A percentile compares a stretch with the other conserved stretches of the same genome.
Evolutionary conservation across 2,329 filamentous ascomycete genomes (phyloP).

Genomic region (Fusarium lateritium): DNA sequence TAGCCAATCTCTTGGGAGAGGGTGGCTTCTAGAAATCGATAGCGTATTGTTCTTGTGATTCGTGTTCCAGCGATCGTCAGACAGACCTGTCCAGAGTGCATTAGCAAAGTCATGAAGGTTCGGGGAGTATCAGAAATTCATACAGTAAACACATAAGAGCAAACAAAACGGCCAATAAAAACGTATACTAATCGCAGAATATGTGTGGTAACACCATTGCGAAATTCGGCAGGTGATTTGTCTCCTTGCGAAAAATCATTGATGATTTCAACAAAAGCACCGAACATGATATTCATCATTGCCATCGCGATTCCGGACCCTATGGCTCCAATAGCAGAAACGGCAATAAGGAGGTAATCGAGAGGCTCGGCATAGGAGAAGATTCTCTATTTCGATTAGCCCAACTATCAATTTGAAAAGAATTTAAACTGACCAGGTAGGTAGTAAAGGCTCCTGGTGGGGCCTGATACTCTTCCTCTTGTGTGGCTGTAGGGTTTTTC

Average conservation of each 20-base stretch:
- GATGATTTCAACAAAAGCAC: constrained; percentile 47
- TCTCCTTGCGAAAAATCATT: constrained; percentile 30
- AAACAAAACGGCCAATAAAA: not conserved
- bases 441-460: no score
- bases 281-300: constrained; percentile 50
- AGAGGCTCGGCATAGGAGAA: constrained; percentile 21
- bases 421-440: no score
- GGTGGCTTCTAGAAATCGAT: constrained; percentile 63
- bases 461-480: no score
- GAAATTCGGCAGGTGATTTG: constrained; percentile 14
- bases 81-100: no score
- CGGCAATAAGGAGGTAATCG: not conserved
- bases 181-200: not conserved
- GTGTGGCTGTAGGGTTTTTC: no score
- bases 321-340: constrained; percentile 28
- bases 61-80: constrained; percentile 59
- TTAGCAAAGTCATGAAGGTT: no score
- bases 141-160: not conserved
- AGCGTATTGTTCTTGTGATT: constrained; percentile 62
- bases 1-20: constrained; percentile 64
- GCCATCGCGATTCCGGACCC: constrained; percentile 49
- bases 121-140: no score
- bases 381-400: constrained; percentile 46
- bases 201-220: not conserved
- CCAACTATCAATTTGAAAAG: no score